Evolutionary conservation across 2,329 filamentous ascomycete genomes (phyloP).

Genomic region (Ophiostoma novo-ulmi): DNA sequence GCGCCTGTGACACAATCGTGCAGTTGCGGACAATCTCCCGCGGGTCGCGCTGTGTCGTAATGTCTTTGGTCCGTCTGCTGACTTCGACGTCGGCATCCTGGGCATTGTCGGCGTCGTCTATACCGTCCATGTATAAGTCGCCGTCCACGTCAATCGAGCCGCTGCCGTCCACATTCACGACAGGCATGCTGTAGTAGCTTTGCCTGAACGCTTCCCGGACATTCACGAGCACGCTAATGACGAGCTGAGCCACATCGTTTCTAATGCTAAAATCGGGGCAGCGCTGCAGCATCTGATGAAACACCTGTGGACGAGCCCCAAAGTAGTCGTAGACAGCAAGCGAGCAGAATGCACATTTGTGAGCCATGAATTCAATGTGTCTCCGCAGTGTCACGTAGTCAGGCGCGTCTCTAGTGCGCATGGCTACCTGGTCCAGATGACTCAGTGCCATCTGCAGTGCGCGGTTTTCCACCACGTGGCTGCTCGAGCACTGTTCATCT

Average conservation of each 20-base stretch:
- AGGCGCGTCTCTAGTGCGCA: constrained; percentile 63
- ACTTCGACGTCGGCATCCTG: constrained; percentile 23
- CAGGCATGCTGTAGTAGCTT: constrained; percentile 40
- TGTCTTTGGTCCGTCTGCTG: not conserved
- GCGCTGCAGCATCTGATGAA: constrained; percentile 62
- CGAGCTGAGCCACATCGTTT: constrained; percentile 44
- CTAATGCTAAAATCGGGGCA: constrained; percentile 56
- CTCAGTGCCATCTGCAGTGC: constrained; percentile 54
- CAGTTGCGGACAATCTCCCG: not conserved
- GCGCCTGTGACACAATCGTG: constrained; percentile 33
- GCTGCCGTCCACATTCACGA: constrained; percentile 28
- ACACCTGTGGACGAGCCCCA: constrained; percentile 46
- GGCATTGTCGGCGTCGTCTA: constrained; percentile 31
- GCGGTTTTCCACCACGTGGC: constrained; percentile 43
- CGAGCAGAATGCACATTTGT: constrained; percentile 51
- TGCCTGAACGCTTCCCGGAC: constrained; percentile 47
- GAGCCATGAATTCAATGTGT: constrained; percentile 44
- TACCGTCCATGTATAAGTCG: not conserved
- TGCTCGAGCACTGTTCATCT: constrained; percentile 43
- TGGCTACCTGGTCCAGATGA: constrained; percentile 71
- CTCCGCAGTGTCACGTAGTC: constrained; percentile 51
- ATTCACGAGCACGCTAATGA: constrained; percentile 49
- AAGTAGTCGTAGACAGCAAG: constrained; percentile 59
- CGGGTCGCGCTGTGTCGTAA: not conserved
- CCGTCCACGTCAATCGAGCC: constrained; percentile 24